Evolutionary conservation across 2,329 filamentous ascomycete genomes (phyloP).

Genomic region (Herpomyces periplanetae): DNA sequence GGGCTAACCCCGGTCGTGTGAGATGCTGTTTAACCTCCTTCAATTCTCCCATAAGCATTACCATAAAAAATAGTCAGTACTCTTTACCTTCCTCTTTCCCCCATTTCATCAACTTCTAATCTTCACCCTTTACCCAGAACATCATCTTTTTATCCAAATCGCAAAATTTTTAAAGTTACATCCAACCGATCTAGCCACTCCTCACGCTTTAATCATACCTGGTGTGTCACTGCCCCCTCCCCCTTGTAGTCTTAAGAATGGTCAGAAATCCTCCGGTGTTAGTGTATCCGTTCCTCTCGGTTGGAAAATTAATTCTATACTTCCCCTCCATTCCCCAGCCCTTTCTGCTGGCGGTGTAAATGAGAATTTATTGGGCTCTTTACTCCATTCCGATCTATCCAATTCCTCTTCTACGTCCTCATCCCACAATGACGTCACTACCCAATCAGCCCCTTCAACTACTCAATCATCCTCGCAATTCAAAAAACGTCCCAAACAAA

Average conservation of each 20-base stretch:
- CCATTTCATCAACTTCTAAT: constrained; percentile 3
- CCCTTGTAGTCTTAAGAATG: no score
- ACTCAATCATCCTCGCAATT: no score
- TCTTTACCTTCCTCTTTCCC: constrained; percentile 1
- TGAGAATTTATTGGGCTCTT: constrained; percentile 79
- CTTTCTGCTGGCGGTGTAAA: constrained; percentile 70
- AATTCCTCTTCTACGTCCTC: no score
- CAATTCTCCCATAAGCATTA: neutral
- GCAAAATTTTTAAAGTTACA: constrained; percentile 32
- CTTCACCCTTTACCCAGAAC: constrained; percentile 15
- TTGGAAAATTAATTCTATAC: constrained; percentile 51
- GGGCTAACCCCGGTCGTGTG: constrained; percentile 76
- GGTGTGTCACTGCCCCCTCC: constrained; percentile 28
- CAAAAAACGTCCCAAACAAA: no score
- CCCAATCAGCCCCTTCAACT: no score
- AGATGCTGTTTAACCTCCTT: constrained; percentile 22
- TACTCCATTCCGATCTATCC: no score
- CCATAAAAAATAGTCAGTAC: neutral
- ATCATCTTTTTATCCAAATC: constrained; percentile 51
- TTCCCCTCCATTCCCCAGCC: constrained; percentile 58
- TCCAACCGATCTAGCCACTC: constrained; percentile 30
- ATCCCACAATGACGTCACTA: no score
- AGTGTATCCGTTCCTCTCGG: constrained; percentile 29
- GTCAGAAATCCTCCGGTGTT: no score
- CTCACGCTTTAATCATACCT: constrained; percentile 28